Evolutionary conservation across 148 eudicot species (phyloP).

Genomic region (Vaccinium corymbosum): DNA sequence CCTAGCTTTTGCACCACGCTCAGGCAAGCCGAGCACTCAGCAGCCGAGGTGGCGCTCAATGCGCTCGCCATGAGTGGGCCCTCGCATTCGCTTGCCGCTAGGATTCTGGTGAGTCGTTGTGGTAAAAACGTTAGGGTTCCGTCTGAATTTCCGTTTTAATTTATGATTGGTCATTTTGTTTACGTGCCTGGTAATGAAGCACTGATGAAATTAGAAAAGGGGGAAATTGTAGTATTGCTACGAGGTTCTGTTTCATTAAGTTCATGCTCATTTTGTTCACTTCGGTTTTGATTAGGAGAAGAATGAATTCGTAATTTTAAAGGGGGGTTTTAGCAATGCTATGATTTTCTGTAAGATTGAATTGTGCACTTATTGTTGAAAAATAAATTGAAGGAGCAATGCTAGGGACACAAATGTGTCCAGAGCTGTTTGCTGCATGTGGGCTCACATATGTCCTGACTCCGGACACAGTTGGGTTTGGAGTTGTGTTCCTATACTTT

Average conservation of each 20-base stretch:
- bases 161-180: neutral
- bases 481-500: no score
- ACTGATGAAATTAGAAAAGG: neutral
- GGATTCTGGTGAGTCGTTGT: conserved; percentile 34
- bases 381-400: neutral
- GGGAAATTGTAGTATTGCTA: neutral
- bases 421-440: no score
- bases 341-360: neutral
- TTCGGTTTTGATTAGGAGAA: neutral
- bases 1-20: conserved; percentile 54
- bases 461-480: no score
- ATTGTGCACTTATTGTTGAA: neutral
- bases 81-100: conserved; percentile 44
- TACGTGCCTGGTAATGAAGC: neutral
- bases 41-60: conserved; percentile 54
- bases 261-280: neutral
- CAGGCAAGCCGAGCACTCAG: conserved; percentile 59
- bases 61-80: conserved; percentile 41
- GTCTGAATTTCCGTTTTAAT: neutral
- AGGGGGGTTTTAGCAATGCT: neutral
- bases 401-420: no score
- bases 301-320: neutral
- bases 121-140: neutral
- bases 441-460: no score
- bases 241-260: neutral